Conservation (phyloP, 306 rosid genomes). For the Leucaena leucocephala region DNA sequence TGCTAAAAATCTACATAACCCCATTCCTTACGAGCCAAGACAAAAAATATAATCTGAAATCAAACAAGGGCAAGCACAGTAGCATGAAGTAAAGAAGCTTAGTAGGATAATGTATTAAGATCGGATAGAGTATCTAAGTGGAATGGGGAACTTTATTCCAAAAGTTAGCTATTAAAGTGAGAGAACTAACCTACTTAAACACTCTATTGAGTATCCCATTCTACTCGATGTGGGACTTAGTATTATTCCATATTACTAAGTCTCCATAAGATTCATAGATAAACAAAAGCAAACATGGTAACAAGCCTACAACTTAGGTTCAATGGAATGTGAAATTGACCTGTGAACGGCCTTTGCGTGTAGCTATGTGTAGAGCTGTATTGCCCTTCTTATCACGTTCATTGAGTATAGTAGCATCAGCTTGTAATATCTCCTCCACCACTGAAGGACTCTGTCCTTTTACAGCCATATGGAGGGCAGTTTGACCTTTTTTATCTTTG, state of each 20-base stretch:
- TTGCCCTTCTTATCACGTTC: slow-evolving; percentile 94
- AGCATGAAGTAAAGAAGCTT: background rate
- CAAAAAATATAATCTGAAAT: background rate
- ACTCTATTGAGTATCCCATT: too few relatives aligned
- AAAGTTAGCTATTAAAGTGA: too few relatives aligned
- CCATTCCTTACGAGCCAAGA: slow-evolving; percentile 16
- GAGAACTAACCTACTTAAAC: too few relatives aligned
- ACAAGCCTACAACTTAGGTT: slow-evolving; percentile 2
- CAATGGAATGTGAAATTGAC: slow-evolving; percentile 43
- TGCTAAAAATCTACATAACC: background rate
- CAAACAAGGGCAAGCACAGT: background rate
- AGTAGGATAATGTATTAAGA: background rate
- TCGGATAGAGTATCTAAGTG: too few relatives aligned
- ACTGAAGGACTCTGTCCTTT: slow-evolving; percentile 72
- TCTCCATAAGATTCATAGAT: background rate
- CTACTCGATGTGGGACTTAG: too few relatives aligned
- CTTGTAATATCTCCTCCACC: slow-evolving; percentile 75
- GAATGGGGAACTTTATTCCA: too few relatives aligned
- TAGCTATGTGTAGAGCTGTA: slow-evolving; percentile 91
- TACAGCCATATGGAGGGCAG: slow-evolving; percentile 96
- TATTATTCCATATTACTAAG: too few relatives aligned
- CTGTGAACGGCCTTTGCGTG: slow-evolving; percentile 89
- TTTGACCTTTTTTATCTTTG: slow-evolving; percentile 94
- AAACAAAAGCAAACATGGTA: slow-evolving; percentile 8
- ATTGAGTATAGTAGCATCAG: slow-evolving; percentile 63